Evolutionary conservation across 306 rosid genomes (phyloP).

Genomic region (Rosa persica): DNA sequence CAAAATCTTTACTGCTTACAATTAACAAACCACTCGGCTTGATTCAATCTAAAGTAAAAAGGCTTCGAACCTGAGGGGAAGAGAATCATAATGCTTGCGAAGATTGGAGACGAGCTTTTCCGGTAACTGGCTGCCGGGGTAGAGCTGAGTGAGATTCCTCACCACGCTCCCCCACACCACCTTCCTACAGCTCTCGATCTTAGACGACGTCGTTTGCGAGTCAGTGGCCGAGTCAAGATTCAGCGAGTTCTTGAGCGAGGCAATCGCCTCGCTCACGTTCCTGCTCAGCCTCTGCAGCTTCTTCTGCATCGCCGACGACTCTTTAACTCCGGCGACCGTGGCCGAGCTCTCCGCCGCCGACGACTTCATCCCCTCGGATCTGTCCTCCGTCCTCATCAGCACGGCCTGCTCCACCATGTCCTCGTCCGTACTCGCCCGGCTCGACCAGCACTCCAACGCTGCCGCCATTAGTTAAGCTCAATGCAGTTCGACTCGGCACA

Average conservation of each 20-base stretch:
- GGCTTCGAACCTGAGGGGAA: constrained; percentile 69
- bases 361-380: constrained; percentile 47
- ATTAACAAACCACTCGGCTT: not conserved
- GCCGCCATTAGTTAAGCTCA: constrained; percentile 50
- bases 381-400: constrained; percentile 60
- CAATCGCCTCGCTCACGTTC: constrained; percentile 76
- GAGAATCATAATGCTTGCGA: constrained; percentile 83
- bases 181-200: constrained; percentile 54
- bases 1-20: not conserved
- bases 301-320: constrained; percentile 75
- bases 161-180: constrained; percentile 79
- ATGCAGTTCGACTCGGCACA: not conserved
- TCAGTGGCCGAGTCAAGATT: constrained; percentile 61
- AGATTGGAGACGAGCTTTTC: constrained; percentile 83
- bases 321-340: constrained; percentile 24
- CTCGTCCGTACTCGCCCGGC: constrained; percentile 62
- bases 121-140: constrained; percentile 89
- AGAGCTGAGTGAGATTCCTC: constrained; percentile 72
- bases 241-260: constrained; percentile 69
- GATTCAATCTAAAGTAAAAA: not conserved
- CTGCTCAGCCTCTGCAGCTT: constrained; percentile 67
- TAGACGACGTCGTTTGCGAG: constrained; percentile 31
- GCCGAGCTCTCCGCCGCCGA: constrained; percentile 35
- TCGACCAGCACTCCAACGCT: constrained; percentile 91
- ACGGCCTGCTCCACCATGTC: constrained; percentile 72